Conservation (phyloP, 2,329 filamentous ascomycete genomes). For the Alternaria solani region DNA sequence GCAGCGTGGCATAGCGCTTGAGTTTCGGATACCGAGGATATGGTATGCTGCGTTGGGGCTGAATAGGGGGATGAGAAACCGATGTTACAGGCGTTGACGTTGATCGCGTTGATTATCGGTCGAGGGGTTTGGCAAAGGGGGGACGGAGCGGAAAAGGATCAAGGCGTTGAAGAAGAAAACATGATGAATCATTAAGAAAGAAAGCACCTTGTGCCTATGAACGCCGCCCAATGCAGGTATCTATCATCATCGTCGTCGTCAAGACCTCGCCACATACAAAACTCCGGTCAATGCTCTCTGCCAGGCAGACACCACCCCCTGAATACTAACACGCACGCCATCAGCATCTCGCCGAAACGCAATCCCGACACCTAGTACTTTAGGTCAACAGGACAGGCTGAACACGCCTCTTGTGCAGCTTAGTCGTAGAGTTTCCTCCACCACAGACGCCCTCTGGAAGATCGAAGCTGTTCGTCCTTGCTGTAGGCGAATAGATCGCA, state of each 20-base stretch:
- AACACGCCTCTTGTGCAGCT: background rate
- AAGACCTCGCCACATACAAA: background rate
- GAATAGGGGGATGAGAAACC: background rate
- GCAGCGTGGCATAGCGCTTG: background rate
- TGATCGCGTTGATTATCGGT: background rate
- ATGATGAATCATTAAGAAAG: background rate
- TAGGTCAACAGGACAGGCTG: background rate
- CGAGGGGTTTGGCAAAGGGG: background rate
- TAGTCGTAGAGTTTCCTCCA: background rate
- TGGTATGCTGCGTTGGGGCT: background rate
- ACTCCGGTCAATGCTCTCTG: background rate
- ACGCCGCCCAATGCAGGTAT: conserved; percentile 7
- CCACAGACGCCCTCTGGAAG: conserved; percentile 32
- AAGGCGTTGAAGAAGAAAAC: background rate
- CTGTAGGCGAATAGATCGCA: conserved; percentile 32
- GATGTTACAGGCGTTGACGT: background rate
- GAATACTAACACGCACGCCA: background rate
- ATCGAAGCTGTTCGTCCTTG: conserved; percentile 33
- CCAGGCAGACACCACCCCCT: background rate
- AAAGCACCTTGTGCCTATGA: background rate
- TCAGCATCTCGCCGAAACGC: background rate
- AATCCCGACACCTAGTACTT: background rate
- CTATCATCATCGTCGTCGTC: background rate
- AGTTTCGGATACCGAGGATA: background rate
- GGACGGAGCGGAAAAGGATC: background rate